phyloP scores from a whole-genome alignment of 2,329 filamentous ascomycete genomes.

The Ceratocystis eucalypticola region DNA sequence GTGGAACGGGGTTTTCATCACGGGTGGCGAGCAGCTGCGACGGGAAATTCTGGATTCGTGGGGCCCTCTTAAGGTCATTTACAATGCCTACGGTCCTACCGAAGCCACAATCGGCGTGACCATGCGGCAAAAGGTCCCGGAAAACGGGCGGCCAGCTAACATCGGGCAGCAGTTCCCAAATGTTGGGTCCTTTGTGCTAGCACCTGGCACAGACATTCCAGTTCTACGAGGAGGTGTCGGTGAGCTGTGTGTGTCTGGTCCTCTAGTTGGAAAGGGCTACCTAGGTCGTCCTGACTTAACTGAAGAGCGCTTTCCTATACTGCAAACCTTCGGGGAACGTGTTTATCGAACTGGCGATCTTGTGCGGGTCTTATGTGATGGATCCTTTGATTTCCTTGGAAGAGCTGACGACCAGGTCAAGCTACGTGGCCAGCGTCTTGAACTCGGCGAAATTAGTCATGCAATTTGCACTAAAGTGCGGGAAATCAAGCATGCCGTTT shows the following conservation, averaged over 20 bases:
- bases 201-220: slow-evolving; percentile 52
- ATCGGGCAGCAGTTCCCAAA: slow-evolving; percentile 81
- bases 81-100: slow-evolving; percentile 86
- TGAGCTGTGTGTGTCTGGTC: slow-evolving; percentile 78
- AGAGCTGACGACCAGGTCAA: slow-evolving; percentile 88
- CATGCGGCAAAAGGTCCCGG: slow-evolving; percentile 69
- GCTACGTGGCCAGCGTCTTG: slow-evolving; percentile 72
- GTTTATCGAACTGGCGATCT: slow-evolving; percentile 85
- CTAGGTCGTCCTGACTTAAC: slow-evolving; percentile 70
- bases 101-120: slow-evolving; percentile 89
- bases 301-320: slow-evolving; percentile 55
- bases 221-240: slow-evolving; percentile 69
- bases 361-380: slow-evolving; percentile 66
- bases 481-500: slow-evolving; percentile 55
- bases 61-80: slow-evolving; percentile 68
- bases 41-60: slow-evolving; percentile 80
- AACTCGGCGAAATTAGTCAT: slow-evolving; percentile 84
- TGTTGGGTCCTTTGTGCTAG: slow-evolving; percentile 69
- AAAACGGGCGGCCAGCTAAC: slow-evolving; percentile 68
- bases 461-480: slow-evolving; percentile 50
- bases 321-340: slow-evolving; percentile 43
- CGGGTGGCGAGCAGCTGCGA: slow-evolving; percentile 75
- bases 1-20: slow-evolving; percentile 78
- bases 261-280: slow-evolving; percentile 80
- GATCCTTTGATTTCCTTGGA: slow-evolving; percentile 75